These are phyloP conservation scores for Phytophthora lateralis DNA, from an alignment of 352 stramenopile genomes.

Conservation along the genomic window DNA sequence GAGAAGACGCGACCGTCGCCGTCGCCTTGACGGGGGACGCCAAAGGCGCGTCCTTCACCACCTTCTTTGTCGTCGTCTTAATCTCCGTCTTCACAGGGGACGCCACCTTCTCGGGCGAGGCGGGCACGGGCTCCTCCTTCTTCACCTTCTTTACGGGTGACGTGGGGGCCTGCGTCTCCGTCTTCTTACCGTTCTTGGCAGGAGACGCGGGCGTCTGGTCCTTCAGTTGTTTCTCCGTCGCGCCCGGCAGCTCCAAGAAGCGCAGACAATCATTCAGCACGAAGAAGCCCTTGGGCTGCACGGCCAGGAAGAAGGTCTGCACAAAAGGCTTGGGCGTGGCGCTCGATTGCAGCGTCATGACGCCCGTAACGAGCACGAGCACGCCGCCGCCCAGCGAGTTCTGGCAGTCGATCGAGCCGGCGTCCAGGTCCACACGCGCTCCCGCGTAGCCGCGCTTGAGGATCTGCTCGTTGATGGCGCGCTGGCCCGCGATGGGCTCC, in stretches of 20 bases:
- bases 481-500: conserved; percentile 74
- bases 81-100: conserved; percentile 14
- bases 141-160: conserved; percentile 18
- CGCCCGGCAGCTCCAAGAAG: conserved; percentile 72
- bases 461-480: conserved; percentile 87
- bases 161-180: too few species aligned
- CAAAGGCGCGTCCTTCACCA: neutral
- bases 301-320: conserved; percentile 88
- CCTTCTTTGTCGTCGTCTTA: conserved; percentile 32
- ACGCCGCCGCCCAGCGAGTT: conserved; percentile 70
- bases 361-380: conserved; percentile 85
- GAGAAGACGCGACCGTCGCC: conserved; percentile 9
- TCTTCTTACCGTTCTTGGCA: too few species aligned
- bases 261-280: conserved; percentile 88
- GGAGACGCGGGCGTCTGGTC: neutral
- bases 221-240: conserved; percentile 12
- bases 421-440: conserved; percentile 81
- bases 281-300: conserved; percentile 90
- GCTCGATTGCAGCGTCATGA: conserved; percentile 77
- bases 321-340: conserved; percentile 76
- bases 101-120: conserved; percentile 39
- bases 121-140: conserved; percentile 22
- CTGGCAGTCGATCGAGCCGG: conserved; percentile 88
- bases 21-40: conserved; percentile 12
- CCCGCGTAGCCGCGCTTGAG: conserved; percentile 75